These are phyloP conservation scores for Colletotrichum liaoningense DNA, from an alignment of 2,329 filamentous ascomycete species.

Conservation along the genomic window DNA sequence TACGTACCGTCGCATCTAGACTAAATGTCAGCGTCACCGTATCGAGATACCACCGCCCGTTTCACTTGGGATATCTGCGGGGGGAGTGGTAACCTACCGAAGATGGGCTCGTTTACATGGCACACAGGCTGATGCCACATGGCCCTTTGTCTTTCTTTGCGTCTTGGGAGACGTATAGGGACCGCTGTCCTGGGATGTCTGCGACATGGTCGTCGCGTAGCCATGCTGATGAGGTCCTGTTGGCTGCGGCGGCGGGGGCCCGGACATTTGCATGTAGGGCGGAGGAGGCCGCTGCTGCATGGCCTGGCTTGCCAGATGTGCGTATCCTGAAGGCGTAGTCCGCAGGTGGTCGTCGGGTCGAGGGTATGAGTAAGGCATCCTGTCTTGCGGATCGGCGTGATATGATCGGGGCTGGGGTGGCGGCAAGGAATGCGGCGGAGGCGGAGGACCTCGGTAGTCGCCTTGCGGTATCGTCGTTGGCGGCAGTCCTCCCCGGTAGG, in stretches of 20 bases:
- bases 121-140: slow-evolving; percentile 86
- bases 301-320: slow-evolving; percentile 31
- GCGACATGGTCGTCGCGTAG: slow-evolving; percentile 44
- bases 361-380: slow-evolving; percentile 52
- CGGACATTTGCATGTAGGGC: slow-evolving; percentile 39
- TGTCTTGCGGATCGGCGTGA: slow-evolving; percentile 51
- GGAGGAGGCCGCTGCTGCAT: slow-evolving; percentile 36
- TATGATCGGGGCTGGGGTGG: slow-evolving; percentile 51
- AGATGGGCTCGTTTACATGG: slow-evolving; percentile 89
- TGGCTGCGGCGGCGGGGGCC: slow-evolving; percentile 45
- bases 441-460: slow-evolving; percentile 45
- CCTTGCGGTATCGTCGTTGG: slow-evolving; percentile 45
- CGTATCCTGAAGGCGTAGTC: slow-evolving; percentile 42
- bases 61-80: background rate
- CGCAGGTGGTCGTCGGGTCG: slow-evolving; percentile 51
- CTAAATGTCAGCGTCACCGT: slow-evolving; percentile 27
- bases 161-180: slow-evolving; percentile 68
- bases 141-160: slow-evolving; percentile 78
- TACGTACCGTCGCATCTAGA: slow-evolving; percentile 73
- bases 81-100: slow-evolving; percentile 56
- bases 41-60: slow-evolving; percentile 6
- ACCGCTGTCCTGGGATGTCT: slow-evolving; percentile 53
- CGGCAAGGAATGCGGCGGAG: slow-evolving; percentile 38
- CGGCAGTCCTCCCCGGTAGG: slow-evolving; percentile 54
- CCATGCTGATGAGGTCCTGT: slow-evolving; percentile 38